Conservation (phyloP, 2,329 filamentous ascomycete genomes). For the Aspergillus aculeatus region DNA sequence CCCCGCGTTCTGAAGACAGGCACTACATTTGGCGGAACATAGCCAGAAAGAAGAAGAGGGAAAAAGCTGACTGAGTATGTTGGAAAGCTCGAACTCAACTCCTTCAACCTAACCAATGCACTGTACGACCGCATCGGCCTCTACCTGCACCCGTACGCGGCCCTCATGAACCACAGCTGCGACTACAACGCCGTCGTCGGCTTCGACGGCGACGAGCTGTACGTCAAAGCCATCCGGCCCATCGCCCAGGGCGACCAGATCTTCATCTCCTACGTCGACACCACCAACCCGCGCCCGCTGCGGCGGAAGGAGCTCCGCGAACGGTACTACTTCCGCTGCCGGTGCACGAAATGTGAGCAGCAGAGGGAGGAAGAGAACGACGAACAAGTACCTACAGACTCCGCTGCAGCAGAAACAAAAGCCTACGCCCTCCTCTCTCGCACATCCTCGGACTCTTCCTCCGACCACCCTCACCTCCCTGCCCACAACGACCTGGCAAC, state of each 20-base stretch:
- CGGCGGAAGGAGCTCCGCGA: conserved; percentile 54
- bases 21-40: too few relatives aligned
- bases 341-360: conserved; percentile 51
- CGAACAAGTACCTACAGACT: conserved; percentile 5
- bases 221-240: conserved; percentile 52
- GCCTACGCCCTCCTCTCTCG: conserved; percentile 14
- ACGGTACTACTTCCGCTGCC: conserved; percentile 60
- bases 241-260: conserved; percentile 59
- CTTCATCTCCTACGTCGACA: conserved; percentile 62
- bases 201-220: conserved; percentile 54
- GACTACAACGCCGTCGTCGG: conserved; percentile 58
- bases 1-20: too few relatives aligned
- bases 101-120: conserved; percentile 56
- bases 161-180: conserved; percentile 62
- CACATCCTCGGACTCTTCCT: not conserved
- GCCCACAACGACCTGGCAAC: not conserved
- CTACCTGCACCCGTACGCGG: conserved; percentile 56
- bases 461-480: not conserved
- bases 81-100: conserved; percentile 56
- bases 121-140: conserved; percentile 59
- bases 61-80: not conserved
- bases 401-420: conserved; percentile 21
- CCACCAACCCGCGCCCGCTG: conserved; percentile 50
- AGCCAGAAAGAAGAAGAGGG: not conserved
- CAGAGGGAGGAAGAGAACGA: not conserved